A percentile compares a stretch with the other conserved stretches of the same genome.
These are phyloP conservation scores for Mortierella sp. DNA, from an alignment of 371 early-diverging fungal genomes.

Conservation along the genomic window DNA sequence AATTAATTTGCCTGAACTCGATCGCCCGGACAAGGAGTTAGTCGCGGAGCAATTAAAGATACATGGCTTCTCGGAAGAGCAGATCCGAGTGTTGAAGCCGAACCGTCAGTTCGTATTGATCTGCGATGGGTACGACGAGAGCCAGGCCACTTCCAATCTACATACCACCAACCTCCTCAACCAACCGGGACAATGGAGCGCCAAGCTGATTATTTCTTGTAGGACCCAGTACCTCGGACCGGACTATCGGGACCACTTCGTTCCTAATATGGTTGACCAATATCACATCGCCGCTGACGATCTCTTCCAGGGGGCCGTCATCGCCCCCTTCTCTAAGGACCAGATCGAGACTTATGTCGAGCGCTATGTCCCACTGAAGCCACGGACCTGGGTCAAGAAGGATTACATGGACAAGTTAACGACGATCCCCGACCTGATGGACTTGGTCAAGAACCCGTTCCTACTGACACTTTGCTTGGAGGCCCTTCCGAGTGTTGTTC, in stretches of 20 bases:
- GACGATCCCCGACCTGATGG: neutral
- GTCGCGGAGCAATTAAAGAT: neutral
- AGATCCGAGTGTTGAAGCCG: conserved; percentile 9
- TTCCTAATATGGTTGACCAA: neutral
- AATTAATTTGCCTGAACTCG: neutral
- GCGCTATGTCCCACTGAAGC: neutral
- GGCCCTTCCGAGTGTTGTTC: neutral
- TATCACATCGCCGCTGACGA: neutral
- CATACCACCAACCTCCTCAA: conserved; percentile 2
- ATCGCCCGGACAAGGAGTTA: neutral
- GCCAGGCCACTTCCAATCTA: neutral
- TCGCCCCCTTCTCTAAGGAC: neutral
- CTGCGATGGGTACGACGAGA: conserved; percentile 34
- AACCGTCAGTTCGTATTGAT: conserved; percentile 14
- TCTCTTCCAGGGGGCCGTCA: conserved; percentile 4
- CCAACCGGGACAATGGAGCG: neutral
- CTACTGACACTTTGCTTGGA: neutral
- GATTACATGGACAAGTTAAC: neutral
- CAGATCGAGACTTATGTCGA: conserved; percentile 10
- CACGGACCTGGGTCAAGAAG: neutral
- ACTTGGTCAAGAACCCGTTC: conserved; percentile 13
- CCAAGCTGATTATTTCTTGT: conserved; percentile 25
- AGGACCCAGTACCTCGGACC: conserved; percentile 10
- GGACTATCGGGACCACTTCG: neutral
- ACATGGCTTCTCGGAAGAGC: neutral